Evolutionary conservation across 371 early-diverging fungal genomes (phyloP).

Genomic region (Furculomyces boomerangus): DNA sequence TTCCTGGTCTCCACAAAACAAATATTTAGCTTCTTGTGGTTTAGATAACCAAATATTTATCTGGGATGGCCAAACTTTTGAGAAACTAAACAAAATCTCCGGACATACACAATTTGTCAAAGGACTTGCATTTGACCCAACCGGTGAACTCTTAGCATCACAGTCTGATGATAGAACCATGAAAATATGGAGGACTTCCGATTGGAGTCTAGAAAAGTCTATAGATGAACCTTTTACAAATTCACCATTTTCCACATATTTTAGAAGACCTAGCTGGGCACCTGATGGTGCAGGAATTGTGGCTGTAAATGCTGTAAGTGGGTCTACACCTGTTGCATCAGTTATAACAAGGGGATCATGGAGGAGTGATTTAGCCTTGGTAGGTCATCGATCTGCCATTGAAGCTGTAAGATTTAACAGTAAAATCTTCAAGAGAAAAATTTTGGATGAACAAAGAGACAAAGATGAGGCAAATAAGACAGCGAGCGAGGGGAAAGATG

Average conservation of each 20-base stretch:
- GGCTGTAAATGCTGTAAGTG: constrained; percentile 78
- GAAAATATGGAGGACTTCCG: constrained; percentile 67
- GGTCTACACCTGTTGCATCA: constrained; percentile 62
- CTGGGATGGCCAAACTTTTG: constrained; percentile 70
- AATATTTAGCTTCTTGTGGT: constrained; percentile 79
- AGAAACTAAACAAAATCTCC: constrained; percentile 39
- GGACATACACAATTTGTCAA: constrained; percentile 83
- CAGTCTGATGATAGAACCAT: constrained; percentile 85
- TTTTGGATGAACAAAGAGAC: constrained; percentile 5
- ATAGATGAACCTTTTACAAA: constrained; percentile 57
- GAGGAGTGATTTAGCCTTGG: constrained; percentile 58
- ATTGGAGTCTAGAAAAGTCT: constrained; percentile 62
- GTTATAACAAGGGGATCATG: constrained; percentile 62
- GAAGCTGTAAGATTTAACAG: constrained; percentile 80
- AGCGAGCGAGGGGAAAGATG: constrained; percentile 4
- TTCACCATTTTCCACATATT: constrained; percentile 64
- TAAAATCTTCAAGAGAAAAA: constrained; percentile 35
- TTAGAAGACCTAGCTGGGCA: constrained; percentile 76
- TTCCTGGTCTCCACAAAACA: constrained; percentile 84
- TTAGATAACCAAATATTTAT: constrained; percentile 67
- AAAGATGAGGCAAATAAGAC: constrained; percentile 2
- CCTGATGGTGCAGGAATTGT: constrained; percentile 84
- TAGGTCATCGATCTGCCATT: constrained; percentile 79
- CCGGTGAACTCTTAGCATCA: constrained; percentile 78
- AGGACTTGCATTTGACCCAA: constrained; percentile 92